Conservation (phyloP, 1,284 basidiomycete species). For the Stereum hirsutum region DNA sequence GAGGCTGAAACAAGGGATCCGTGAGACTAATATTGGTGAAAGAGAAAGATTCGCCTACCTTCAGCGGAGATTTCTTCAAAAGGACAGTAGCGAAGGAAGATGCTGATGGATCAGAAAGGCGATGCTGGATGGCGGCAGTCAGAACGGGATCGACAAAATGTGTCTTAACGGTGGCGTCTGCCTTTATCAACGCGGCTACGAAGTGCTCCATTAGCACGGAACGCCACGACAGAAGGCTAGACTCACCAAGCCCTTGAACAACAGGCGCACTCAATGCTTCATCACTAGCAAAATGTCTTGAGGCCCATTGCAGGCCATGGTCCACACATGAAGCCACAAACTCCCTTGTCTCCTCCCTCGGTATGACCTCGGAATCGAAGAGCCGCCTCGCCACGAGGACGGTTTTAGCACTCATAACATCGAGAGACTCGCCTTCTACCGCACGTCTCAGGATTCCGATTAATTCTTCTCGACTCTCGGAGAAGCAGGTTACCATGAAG, state of each 20-base stretch:
- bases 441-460: conserved; percentile 9
- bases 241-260: conserved; percentile 5
- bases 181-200: conserved; percentile 22
- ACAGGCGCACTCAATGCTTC: conserved; percentile 12
- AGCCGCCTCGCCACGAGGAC: conserved; percentile 3
- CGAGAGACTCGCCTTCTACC: conserved; percentile 6
- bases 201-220: conserved; percentile 1
- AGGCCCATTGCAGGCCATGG: conserved; percentile 39
- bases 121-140: conserved; percentile 52
- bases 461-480: conserved; percentile 11
- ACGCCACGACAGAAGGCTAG: not conserved
- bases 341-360: conserved; percentile 15
- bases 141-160: conserved; percentile 72
- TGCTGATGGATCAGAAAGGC: conserved; percentile 34
- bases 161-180: conserved; percentile 32
- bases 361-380: not conserved
- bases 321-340: conserved; percentile 30
- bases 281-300: conserved; percentile 27
- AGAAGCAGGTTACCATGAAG: conserved; percentile 7
- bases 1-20: conserved; percentile 30
- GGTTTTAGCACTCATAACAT: conserved; percentile 9
- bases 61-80: conserved; percentile 38
- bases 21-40: not conserved
- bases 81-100: conserved; percentile 42
- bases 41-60: conserved; percentile 33